Base-by-base conservation (phyloP, 768 basidiomycete genomes). In the Pholiota conissans region DNA sequence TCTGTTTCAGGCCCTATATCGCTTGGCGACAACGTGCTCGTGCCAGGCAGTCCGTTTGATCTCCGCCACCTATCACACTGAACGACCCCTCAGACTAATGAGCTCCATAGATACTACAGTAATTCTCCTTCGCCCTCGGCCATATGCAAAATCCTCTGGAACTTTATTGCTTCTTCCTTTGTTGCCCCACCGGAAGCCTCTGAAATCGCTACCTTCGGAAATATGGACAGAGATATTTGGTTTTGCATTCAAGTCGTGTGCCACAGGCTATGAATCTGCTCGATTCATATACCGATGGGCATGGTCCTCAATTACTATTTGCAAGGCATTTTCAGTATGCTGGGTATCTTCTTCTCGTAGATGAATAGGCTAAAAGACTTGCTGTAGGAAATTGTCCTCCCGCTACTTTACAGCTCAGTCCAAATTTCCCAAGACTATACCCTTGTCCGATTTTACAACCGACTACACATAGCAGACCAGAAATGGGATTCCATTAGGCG, bases 401-500 rank as follows among this genome's bases (percentile, higher is more conserved):
- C 91, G 0, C 67, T 90, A 34, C 72, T 91, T 50, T 92, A 90
- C 66, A 72, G 81, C n/a, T 72, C 71, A 28, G 77, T 89, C 24
- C 69, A 68, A 27, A 70, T 90, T 28, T 65, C 67, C 5, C 74
- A 76, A 18, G 63, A 83, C 10, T 54, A 67, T 11, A 67, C 76
- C 5, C 74, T 93, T 39, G 78, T 82, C 55, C 78, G 75, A 58
- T 87, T 94, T 62, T 75, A 81, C n/a, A 58, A 73, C n/a, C 76
- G 74, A 22, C 78, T 95, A 1, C 73, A 78, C 57, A 63, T 67
- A 28, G 86, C 87, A 6, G 93, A 96, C 60, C 79, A 83, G 63
- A 82, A 81, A 66, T 96, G 94, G 94, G 92, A 94, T 65, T 90
- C 91, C 42, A 85, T 96, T 56, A 84, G 91, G 51, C 82, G 94